These are phyloP conservation scores for Kalanchoe fedtschenkoi DNA, from an alignment of 164 flowering plant genomes.

Conservation along the genomic window DNA sequence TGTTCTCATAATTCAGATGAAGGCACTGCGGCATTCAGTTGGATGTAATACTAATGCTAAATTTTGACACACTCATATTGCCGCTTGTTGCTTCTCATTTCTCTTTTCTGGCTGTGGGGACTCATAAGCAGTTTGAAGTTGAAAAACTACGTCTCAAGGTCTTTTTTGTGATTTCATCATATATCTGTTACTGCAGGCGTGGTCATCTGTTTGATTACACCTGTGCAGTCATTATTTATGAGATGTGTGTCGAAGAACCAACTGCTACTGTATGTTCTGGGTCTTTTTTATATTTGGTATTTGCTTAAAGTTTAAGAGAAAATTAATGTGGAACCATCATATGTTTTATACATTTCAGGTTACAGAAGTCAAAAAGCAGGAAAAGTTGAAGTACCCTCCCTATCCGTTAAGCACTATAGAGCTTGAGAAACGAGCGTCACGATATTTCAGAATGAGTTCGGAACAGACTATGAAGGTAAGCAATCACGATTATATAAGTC, in stretches of 20 bases:
- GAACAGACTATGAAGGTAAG: constrained; percentile 94
- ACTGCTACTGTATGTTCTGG: constrained; percentile 69
- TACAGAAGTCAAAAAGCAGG: constrained; percentile 60
- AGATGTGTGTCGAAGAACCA: constrained; percentile 87
- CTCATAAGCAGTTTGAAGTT: neutral
- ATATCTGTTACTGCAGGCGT: constrained; percentile 42
- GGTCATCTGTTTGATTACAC: constrained; percentile 88
- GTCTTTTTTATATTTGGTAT: neutral
- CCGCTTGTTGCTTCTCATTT: neutral
- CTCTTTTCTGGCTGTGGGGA: neutral
- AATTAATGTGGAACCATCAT: neutral
- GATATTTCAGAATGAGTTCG: constrained; percentile 89
- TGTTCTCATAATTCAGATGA: constrained; percentile 81
- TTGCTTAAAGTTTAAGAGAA: neutral
- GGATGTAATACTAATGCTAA: constrained; percentile 49
- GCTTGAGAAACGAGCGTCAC: constrained; percentile 95
- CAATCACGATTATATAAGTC: neutral
- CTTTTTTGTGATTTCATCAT: neutral
- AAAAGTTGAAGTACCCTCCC: constrained; percentile 79
- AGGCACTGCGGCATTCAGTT: constrained; percentile 64
- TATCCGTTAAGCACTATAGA: constrained; percentile 88
- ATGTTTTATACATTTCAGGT: constrained; percentile 34
- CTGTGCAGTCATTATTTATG: constrained; percentile 70
- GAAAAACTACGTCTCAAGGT: neutral
- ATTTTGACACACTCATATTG: neutral